Percentiles rank a stretch among this genome's conserved stretches.
Conservation (phyloP, 78 protist genomes). For the Cavenderia fasciculata region DNA sequence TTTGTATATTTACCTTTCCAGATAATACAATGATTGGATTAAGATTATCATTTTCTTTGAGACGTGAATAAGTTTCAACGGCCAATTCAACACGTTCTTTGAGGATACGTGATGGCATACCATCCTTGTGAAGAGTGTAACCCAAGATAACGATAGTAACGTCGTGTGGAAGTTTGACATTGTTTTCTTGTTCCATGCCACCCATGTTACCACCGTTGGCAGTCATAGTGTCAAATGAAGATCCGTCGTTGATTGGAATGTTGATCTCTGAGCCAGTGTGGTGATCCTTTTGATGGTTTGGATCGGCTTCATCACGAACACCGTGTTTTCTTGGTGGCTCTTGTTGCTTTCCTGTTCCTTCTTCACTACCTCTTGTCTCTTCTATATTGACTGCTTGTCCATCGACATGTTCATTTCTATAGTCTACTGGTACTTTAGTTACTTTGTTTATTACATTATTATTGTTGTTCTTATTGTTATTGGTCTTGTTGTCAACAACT, state of each 20-base stretch:
- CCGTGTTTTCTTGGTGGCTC: no score
- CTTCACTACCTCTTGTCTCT: not conserved
- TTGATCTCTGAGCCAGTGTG: no score
- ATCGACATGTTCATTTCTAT: not conserved
- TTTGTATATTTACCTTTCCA: slow-evolving; percentile 65
- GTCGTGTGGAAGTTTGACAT: no score
- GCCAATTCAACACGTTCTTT: slow-evolving; percentile 51
- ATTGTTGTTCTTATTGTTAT: not conserved
- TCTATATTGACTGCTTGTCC: not conserved
- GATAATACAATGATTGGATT: slow-evolving; percentile 8
- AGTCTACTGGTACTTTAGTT: not conserved
- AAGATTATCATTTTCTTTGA: not conserved
- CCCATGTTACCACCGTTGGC: no score
- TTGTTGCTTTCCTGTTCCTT: no score
- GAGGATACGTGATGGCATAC: slow-evolving; percentile 66
- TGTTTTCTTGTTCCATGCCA: no score
- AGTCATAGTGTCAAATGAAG: no score
- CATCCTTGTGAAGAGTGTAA: slow-evolving; percentile 32
- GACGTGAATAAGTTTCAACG: not conserved
- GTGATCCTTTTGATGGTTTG: no score
- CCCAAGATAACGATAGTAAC: slow-evolving; percentile 25
- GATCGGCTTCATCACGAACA: no score
- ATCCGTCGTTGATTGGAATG: no score
- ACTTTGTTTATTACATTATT: not conserved
- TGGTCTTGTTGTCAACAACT: not conserved